These are phyloP conservation scores for Neurospora sp. DNA, from an alignment of 495 filamentous ascomycete species.

Conservation along the genomic window DNA sequence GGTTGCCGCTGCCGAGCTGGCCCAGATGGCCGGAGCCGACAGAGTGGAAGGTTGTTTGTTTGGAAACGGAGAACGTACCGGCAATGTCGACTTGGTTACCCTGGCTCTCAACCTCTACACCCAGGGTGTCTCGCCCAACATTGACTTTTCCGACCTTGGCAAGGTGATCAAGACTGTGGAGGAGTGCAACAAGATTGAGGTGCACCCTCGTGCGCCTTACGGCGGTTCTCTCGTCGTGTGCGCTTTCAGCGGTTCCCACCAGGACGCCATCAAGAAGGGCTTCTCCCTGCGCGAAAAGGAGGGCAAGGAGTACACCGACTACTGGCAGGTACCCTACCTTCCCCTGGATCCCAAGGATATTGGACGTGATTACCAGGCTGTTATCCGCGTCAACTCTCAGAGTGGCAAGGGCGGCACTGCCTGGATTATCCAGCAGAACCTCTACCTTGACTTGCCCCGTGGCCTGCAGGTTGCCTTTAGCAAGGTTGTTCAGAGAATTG, in stretches of 20 bases:
- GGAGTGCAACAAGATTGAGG: conserved; percentile 87
- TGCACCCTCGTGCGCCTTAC: conserved; percentile 82
- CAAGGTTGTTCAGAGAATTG: conserved; percentile 69
- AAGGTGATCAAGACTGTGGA: conserved; percentile 84
- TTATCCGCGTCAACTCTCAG: conserved; percentile 96
- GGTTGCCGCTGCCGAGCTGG: conserved; percentile 76
- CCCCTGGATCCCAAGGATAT: conserved; percentile 91
- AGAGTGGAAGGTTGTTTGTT: conserved; percentile 92
- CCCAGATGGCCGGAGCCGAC: conserved; percentile 95
- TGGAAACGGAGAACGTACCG: conserved; percentile 91
- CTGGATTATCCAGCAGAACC: conserved; percentile 80
- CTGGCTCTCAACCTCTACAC: conserved; percentile 94
- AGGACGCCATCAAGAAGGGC: conserved; percentile 97
- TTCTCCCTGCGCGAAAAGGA: conserved; percentile 61
- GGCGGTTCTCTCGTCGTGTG: conserved; percentile 82
- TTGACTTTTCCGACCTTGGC: conserved; percentile 89
- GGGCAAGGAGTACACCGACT: conserved; percentile 47
- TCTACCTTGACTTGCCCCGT: conserved; percentile 88
- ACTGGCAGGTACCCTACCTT: conserved; percentile 74
- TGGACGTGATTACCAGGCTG: conserved; percentile 89
- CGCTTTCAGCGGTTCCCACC: conserved; percentile 85
- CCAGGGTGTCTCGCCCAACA: conserved; percentile 77
- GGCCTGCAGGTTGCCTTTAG: conserved; percentile 88
- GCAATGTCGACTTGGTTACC: conserved; percentile 93
- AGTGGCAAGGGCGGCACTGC: conserved; percentile 92